Evolutionary conservation across 176 grass and related monocot species (phyloP).

Genomic region (Aegilops longissima): DNA sequence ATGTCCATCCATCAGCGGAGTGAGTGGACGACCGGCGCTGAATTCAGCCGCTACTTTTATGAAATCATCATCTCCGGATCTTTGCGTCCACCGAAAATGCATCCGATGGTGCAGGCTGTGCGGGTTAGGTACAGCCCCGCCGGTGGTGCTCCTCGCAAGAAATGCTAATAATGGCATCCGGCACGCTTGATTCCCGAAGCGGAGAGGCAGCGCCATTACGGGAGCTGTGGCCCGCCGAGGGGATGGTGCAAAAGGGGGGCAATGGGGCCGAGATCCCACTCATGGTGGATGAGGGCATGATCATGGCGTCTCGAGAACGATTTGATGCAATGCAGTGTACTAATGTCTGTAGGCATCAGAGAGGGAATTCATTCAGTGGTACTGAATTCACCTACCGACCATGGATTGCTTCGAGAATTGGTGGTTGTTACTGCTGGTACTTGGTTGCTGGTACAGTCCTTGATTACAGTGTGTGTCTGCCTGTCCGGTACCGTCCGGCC

Average conservation of each 20-base stretch:
- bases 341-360: not conserved
- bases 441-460: not conserved
- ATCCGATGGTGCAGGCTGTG: not conserved
- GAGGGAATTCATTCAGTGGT: not conserved
- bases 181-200: not conserved
- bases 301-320: not conserved
- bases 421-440: not conserved
- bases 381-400: not conserved
- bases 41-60: slow-evolving; percentile 19
- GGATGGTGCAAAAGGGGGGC: not conserved
- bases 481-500: not conserved
- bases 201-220: not conserved
- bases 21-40: slow-evolving; percentile 32
- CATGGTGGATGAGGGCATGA: not conserved
- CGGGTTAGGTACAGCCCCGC: not conserved
- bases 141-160: not conserved
- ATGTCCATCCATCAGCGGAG: slow-evolving; percentile 9
- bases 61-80: slow-evolving; percentile 2
- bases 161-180: slow-evolving; percentile 4
- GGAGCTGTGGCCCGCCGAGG: not conserved
- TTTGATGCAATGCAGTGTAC: not conserved
- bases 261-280: not conserved
- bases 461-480: slow-evolving; percentile 3
- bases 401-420: not conserved
- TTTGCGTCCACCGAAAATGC: not conserved